These are phyloP conservation scores for Suillus sp. DNA, from an alignment of 768 basidiomycete genomes.

Conservation along the genomic window DNA sequence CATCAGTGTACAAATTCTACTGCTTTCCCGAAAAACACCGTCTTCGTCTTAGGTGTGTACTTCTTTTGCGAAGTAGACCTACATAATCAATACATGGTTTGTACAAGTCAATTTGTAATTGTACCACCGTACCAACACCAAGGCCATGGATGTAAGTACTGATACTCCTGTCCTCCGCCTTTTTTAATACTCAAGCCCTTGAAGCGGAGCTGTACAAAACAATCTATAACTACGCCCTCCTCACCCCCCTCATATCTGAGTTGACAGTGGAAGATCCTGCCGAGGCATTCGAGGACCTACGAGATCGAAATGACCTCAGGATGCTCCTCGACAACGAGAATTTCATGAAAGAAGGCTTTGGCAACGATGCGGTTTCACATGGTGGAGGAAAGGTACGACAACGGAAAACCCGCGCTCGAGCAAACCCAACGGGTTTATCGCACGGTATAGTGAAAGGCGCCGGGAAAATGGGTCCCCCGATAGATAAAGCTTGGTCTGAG, in stretches of 20 bases:
- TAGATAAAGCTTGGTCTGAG: conserved; percentile 76
- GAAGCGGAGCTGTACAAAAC: conserved; percentile 86
- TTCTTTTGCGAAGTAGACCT: background rate
- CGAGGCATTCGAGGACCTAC: conserved; percentile 94
- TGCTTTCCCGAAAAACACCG: conserved; percentile 91
- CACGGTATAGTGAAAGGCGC: conserved; percentile 30
- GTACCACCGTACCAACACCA: conserved; percentile 85
- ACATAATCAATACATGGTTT: background rate
- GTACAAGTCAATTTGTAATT: conserved; percentile 87
- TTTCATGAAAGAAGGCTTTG: conserved; percentile 76
- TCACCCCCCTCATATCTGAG: conserved; percentile 75
- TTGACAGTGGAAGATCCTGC: conserved; percentile 97
- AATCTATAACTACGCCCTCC: conserved; percentile 75
- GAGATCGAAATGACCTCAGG: conserved; percentile 88
- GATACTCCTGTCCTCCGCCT: background rate
- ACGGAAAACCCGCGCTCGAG: conserved; percentile 41
- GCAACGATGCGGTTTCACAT: conserved; percentile 41
- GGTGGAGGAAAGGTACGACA: conserved; percentile 48
- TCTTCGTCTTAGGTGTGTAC: conserved; percentile 75
- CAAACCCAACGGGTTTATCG: conserved; percentile 24
- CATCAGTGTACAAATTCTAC: conserved; percentile 94
- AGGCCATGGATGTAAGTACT: conserved; percentile 83
- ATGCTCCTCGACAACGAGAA: conserved; percentile 66
- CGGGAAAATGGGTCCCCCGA: conserved; percentile 77
- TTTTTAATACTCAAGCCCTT: background rate